These are phyloP conservation scores for Pythium oligandrum DNA, from an alignment of 352 stramenopile genomes.

Conservation along the genomic window DNA sequence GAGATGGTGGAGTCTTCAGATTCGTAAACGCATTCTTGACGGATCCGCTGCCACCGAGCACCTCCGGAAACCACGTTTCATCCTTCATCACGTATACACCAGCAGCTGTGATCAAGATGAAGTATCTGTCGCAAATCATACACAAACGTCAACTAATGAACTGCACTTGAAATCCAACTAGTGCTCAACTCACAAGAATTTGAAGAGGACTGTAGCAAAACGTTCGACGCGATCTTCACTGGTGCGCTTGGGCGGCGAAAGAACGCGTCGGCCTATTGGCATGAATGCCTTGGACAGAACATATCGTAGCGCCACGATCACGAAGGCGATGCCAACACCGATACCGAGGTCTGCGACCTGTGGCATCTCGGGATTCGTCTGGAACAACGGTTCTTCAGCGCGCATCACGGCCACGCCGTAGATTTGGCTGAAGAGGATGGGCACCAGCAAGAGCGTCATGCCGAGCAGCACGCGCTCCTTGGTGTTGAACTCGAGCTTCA, in stretches of 20 bases:
- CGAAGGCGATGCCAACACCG: conserved; percentile 21
- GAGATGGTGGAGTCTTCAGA: conserved; percentile 25
- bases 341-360: conserved; percentile 38
- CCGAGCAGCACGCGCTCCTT: conserved; percentile 59
- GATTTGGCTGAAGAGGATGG: conserved; percentile 48
- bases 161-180: neutral
- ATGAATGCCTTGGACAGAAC: conserved; percentile 29
- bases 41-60: conserved; percentile 32
- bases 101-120: conserved; percentile 34
- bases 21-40: conserved; percentile 26
- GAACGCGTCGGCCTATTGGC: conserved; percentile 36
- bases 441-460: conserved; percentile 54
- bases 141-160: neutral
- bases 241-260: conserved; percentile 47
- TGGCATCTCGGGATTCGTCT: conserved; percentile 33
- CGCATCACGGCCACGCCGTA: conserved; percentile 46
- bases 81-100: conserved; percentile 42
- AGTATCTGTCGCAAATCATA: conserved; percentile 31
- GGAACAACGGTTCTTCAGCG: conserved; percentile 24
- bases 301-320: conserved; percentile 40
- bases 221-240: conserved; percentile 49
- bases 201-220: conserved; percentile 71
- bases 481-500: conserved; percentile 48
- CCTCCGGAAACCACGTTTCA: conserved; percentile 40
- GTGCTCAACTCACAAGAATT: conserved; percentile 38